Evolutionary conservation across 202 grass and related monocot genomes (phyloP), one percentile per base, ranked within the genome.

Genomic region (Hordeum pubiflorum): DNA sequence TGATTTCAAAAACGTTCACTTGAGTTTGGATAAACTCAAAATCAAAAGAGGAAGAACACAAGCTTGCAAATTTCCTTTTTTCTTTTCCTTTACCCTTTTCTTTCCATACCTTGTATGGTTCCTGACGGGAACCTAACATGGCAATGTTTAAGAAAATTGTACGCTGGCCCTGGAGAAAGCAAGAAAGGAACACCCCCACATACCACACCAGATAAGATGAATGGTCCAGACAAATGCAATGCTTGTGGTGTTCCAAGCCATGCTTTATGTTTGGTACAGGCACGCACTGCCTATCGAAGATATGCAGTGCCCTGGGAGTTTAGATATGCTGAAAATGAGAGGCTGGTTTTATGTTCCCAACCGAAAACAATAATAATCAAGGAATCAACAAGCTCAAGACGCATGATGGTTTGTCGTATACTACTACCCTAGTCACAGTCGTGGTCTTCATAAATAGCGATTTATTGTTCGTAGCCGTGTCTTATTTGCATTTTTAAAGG

Each of bases 101-200:
- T 77, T 85, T 72, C 55, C 56, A 65, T 32, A 48, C 46, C 58
- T 66, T 55, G 18, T 72, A 81, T 73, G 78, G 74, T 77, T 82
- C 65, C 72, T 66, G 78, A 68, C n/a, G 32, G 73, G 63, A 82
- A 82, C 82, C 73, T 81, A 48, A 85, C 82, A 32, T 68, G 57
- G 86, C 75, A 83, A 40, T 79, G 86, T 83, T 69, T 60, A 79
- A 88, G 72, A 72, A 78, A 85, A 89, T 52, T 77, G 58, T 78
- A 63, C 44, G 9, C 46, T 74, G 21, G 44, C 21, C 59, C 64
- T 82, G 38, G 48, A 85, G 78, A 81, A 84, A 85, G 73, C 65
- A 39, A 64, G 46, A 85, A 78, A 85, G 82, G 58, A 82, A 23
- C 44, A 38, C 71, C 10, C 64, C 14, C 64, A n/a, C 69, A 67